Base-by-base conservation (phyloP, 768 basidiomycete species). In the Trametes elegans region DNA sequence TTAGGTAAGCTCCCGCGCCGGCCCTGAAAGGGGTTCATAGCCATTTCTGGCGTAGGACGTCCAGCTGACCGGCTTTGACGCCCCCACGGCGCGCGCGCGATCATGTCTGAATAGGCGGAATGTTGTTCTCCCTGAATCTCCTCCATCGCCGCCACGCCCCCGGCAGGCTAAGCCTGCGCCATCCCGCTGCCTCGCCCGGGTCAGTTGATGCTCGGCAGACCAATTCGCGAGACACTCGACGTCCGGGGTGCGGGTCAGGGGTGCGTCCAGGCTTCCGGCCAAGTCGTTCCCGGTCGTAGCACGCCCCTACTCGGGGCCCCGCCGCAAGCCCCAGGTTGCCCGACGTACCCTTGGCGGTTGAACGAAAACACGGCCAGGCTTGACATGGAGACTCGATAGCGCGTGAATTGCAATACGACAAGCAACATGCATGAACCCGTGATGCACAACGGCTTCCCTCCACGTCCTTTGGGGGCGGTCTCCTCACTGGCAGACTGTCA, bases 11-110 rank as follows among this genome's bases (percentile, higher is more conserved):
- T 34, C 9, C 23, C 24, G n/a, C 26, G 2, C 3, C 23, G 54
- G 39, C 40, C 38, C 29, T 27, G 18, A 21, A 23, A 48, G 28
- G 48, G 55, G 21, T 16, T 19, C 32, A 16, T 24, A 14, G 27
- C 55, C 55, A 13, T 18, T 38, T 50, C 28, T 42, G 49, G 55
- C 27, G 49, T 57, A 50, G 55, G 24, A 27, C 42, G 42, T 19
- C 43, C 55, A 50, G 42, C 42, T 57, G 55, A 57, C 49, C 41
- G 48, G 48, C 10, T 13, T 24, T 41, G 13, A 44, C 32, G 49
- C 41, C 34, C 47, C 49, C 55, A 50, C 34, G 18, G 14, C 27
- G 48, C 48, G 14, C 35, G 55, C 29, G 55, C 55, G 55, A 57
- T 57, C 55, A 50, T 13, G 27, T 44, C 49, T 45, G 43, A 44